Percentiles rank a stretch among this genome's conserved stretches.
Conservation (phyloP, 2,329 filamentous ascomycete genomes). For the Scedosporium apiospermum region DNA sequence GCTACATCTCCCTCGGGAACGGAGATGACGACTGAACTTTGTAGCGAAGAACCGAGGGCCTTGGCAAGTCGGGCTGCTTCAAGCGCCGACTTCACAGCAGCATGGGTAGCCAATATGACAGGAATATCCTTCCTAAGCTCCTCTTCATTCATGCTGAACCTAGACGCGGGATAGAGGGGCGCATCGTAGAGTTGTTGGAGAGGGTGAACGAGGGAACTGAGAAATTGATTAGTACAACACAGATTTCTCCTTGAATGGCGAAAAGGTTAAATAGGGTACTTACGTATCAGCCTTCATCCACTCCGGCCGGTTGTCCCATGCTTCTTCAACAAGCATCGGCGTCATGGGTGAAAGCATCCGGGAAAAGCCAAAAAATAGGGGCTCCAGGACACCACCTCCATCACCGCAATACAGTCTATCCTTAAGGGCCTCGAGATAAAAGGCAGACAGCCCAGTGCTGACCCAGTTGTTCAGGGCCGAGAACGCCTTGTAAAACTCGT, state of each 20-base stretch:
- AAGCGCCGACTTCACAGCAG: conserved; percentile 63
- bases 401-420: conserved; percentile 83
- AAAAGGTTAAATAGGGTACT: conserved; percentile 15
- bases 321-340: conserved; percentile 78
- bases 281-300: conserved; percentile 45
- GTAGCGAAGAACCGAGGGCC: conserved; percentile 68
- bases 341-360: conserved; percentile 74
- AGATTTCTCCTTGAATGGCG: too few relatives aligned
- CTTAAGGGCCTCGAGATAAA: conserved; percentile 89
- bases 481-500: conserved; percentile 76
- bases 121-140: conserved; percentile 33
- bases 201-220: conserved; percentile 25
- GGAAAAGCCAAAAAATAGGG: conserved; percentile 63
- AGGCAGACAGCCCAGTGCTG: conserved; percentile 73
- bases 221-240: conserved; percentile 10
- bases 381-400: conserved; percentile 51
- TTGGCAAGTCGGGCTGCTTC: conserved; percentile 66
- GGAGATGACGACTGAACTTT: conserved; percentile 58
- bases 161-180: conserved; percentile 29
- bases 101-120: conserved; percentile 44
- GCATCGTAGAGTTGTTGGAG: conserved; percentile 36
- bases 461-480: conserved; percentile 72
- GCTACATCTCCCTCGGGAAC: conserved; percentile 27
- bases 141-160: conserved; percentile 27
- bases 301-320: conserved; percentile 67